Percentiles rank a stretch among this genome's conserved stretches.
phyloP scores from a whole-genome alignment of 2,329 filamentous ascomycete species.

The Diaporthe humulicola region DNA sequence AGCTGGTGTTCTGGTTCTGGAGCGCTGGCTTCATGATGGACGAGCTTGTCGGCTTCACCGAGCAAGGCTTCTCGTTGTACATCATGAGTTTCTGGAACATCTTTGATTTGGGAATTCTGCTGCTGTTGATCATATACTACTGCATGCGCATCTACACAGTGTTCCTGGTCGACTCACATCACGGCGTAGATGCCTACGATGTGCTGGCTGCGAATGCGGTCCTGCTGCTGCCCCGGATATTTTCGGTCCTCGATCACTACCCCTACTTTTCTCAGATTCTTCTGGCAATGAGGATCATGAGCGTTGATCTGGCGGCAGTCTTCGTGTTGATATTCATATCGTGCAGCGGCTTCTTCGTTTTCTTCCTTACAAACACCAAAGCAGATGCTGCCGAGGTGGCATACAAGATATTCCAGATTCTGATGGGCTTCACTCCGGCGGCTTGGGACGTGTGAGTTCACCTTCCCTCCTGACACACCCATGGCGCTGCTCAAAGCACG shows the following conservation, averaged over 20 bases:
- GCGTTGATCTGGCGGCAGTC: conserved; percentile 87
- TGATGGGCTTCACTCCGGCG: conserved; percentile 96
- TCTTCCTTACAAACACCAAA: conserved; percentile 83
- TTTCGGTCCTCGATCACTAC: conserved; percentile 94
- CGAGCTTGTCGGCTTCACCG: conserved; percentile 94
- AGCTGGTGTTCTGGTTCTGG: conserved; percentile 97
- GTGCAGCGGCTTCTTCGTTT: conserved; percentile 96
- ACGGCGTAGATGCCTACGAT: conserved; percentile 89
- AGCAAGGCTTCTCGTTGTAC: conserved; percentile 95
- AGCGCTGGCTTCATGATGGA: conserved; percentile 97
- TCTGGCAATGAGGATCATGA: conserved; percentile 95
- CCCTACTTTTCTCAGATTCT: conserved; percentile 95
- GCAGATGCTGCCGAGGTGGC: conserved; percentile 82
- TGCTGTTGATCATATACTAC: conserved; percentile 90
- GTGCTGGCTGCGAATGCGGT: conserved; percentile 94
- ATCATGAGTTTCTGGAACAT: conserved; percentile 99
- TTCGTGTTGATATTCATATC: conserved; percentile 86
- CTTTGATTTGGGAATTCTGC: conserved; percentile 90
- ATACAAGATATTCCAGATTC: conserved; percentile 91
- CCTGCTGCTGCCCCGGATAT: conserved; percentile 88
- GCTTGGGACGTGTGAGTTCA: conserved; percentile 85
- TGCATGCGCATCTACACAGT: conserved; percentile 90
- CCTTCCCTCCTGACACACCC: neutral
- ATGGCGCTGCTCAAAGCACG: too few relatives aligned
- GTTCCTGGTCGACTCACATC: conserved; percentile 80